A percentile compares a stretch with the other conserved stretches of the same genome.
Conservation (phyloP, 305 asterid genomes). For the Rubia balearica region DNA sequence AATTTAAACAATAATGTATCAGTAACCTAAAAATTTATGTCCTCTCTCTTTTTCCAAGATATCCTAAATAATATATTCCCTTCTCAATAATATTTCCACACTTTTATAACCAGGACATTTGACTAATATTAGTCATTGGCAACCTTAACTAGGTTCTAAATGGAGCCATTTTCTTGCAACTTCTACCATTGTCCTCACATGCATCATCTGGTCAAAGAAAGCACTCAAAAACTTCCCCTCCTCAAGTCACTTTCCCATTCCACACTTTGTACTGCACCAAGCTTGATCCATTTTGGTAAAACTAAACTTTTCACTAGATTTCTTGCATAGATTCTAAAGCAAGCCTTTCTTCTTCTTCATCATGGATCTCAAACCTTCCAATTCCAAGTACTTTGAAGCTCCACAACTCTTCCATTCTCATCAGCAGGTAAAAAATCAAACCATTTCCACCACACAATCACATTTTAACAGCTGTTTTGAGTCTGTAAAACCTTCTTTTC, state of each 20-base stretch:
- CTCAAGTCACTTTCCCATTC: constrained; percentile 24
- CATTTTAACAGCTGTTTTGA: background rate
- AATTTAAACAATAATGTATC: too few species aligned
- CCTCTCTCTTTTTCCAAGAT: too few species aligned
- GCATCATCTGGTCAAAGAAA: constrained; percentile 15
- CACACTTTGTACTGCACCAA: constrained; percentile 21
- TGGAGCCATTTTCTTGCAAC: background rate
- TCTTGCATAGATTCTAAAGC: constrained; percentile 10
- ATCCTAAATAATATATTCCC: too few species aligned
- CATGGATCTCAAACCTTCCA: constrained; percentile 53
- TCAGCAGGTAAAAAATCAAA: constrained; percentile 28
- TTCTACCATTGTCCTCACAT: constrained; percentile 10
- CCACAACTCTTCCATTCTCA: constrained; percentile 42
- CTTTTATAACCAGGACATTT: too few species aligned
- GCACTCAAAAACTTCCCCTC: constrained; percentile 9
- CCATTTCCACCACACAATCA: background rate
- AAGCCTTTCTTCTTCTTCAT: background rate
- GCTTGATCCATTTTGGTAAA: constrained; percentile 15
- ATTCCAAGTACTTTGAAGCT: constrained; percentile 40
- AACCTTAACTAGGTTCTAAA: too few species aligned
- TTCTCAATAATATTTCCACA: too few species aligned
- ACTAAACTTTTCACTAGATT: constrained; percentile 15
- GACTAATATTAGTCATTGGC: too few species aligned
- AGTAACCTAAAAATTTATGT: too few species aligned
- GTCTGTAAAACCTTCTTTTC: background rate